Base-by-base conservation (phyloP, 352 stramenopile genomes). In the Globisporangium uncinulatum region DNA sequence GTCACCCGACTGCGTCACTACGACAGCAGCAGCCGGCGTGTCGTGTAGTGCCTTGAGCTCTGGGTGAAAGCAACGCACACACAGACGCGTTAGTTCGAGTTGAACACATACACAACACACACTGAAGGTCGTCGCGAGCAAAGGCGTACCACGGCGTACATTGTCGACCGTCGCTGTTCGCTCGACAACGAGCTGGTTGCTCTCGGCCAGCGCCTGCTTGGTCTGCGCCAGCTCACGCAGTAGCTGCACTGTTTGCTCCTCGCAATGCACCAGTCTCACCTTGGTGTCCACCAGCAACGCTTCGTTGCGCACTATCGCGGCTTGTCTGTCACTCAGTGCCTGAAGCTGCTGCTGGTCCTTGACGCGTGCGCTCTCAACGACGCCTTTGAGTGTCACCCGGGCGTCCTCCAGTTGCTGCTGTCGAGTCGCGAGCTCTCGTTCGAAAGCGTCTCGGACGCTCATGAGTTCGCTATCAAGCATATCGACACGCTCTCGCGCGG, bases 161-260 rank as follows among this genome's bases (percentile, higher is more conserved):
- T 66, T 86, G 19, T 81, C 71, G 19, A 85, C 71, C 32, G 73
- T 83, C 14, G 73, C 66, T 13, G 69, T 76, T 43, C 70, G 76
- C 1, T 59, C 65, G 0, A 51, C 59, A 4, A 80, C 47, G 3
- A 72, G 54, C 39, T 78, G 63, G 20, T 73, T 51, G 20, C 55
- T 70, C 29, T 83, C 74, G 10, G 20, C 15, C 10, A 80, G 32
- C 6, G 43, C 43, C 1, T 37, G 51, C 36, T 73, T 54, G 4
- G 53, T 67, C n/a, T 65, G 36, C 2, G 41, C 44, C 4, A 74
- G 32, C 10, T 59, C 29, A 9, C 50, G 56, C 24, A 67, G 49
- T 17, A 71, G 14, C 9, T 47, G 34, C 2, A 13, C 10, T 9
- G 51, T 7, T 21, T 62, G 29, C 13, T 14, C 41, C 5, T 56